Conservation (phyloP, 2,329 filamentous ascomycete species). For the Hymenoscyphus fructigenus region DNA sequence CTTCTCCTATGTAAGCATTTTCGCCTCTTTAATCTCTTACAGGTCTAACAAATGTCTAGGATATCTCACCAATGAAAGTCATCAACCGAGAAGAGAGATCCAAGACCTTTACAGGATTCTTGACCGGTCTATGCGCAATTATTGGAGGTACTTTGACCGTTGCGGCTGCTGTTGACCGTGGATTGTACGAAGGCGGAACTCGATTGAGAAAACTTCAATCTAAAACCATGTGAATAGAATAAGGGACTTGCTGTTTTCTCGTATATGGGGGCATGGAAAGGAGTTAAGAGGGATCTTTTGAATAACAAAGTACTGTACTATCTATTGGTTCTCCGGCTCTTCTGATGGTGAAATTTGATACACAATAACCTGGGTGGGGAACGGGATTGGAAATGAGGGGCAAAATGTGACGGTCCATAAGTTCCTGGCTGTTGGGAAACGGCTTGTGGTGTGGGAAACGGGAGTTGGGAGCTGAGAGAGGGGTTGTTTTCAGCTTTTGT, state of each 20-base stretch:
- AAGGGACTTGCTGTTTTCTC: not conserved
- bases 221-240: constrained; percentile 52
- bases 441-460: too few relatives aligned
- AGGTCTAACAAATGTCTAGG: constrained; percentile 49
- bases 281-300: constrained; percentile 25
- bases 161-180: constrained; percentile 87
- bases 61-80: constrained; percentile 99
- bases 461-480: not conserved
- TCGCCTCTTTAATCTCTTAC: not conserved
- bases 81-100: constrained; percentile 89
- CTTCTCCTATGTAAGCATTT: constrained; percentile 83
- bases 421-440: too few relatives aligned
- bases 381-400: constrained; percentile 19
- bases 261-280: constrained; percentile 25
- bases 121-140: constrained; percentile 91
- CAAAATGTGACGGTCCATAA: constrained; percentile 5
- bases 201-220: constrained; percentile 82
- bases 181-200: constrained; percentile 82
- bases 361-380: too few relatives aligned
- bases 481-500: too few relatives aligned
- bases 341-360: too few relatives aligned
- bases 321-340: not conserved
- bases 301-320: not conserved
- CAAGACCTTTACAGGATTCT: constrained; percentile 88
- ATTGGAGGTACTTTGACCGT: constrained; percentile 95